Conservation (phyloP, 768 basidiomycete genomes). For the Favolaschia claudopus region DNA sequence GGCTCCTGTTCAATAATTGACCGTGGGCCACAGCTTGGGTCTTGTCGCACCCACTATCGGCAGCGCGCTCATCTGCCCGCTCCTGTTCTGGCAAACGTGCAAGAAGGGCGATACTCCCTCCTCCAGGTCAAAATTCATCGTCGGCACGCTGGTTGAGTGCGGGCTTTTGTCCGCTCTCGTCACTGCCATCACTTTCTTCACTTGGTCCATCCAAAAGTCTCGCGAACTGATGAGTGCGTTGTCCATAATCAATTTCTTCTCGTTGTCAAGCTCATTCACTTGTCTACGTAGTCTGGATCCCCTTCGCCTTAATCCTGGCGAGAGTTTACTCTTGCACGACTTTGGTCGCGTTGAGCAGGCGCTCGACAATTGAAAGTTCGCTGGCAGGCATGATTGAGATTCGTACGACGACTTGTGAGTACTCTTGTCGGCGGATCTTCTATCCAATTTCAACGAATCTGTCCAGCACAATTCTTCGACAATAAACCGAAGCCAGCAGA, state of each 20-base stretch:
- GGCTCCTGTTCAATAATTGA: background rate
- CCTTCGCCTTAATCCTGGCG: conserved; percentile 12
- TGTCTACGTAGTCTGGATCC: conserved; percentile 10
- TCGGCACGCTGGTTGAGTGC: conserved; percentile 2
- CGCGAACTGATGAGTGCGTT: conserved; percentile 1
- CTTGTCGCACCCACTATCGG: conserved; percentile 6
- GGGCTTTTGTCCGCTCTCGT: conserved; percentile 2
- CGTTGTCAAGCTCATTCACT: background rate
- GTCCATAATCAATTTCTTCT: too few relatives aligned
- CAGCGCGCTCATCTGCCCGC: background rate
- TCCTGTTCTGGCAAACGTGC: conserved; percentile 9
- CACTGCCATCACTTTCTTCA: background rate
- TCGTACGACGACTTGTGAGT: too few relatives aligned
- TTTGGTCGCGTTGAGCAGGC: conserved; percentile 6
- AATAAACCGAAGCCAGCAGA: background rate
- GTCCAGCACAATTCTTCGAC: too few relatives aligned
- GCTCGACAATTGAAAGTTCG: background rate
- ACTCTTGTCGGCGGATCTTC: too few relatives aligned
- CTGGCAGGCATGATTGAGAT: background rate
- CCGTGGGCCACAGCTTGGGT: conserved; percentile 1
- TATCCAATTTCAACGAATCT: too few relatives aligned
- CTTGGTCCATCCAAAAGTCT: background rate
- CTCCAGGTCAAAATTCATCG: background rate
- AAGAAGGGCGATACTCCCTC: background rate
- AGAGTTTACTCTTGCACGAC: conserved; percentile 20